These are phyloP conservation scores for Kwoniella botswanensis DNA, from an alignment of 768 basidiomycete species.

Conservation along the genomic window DNA sequence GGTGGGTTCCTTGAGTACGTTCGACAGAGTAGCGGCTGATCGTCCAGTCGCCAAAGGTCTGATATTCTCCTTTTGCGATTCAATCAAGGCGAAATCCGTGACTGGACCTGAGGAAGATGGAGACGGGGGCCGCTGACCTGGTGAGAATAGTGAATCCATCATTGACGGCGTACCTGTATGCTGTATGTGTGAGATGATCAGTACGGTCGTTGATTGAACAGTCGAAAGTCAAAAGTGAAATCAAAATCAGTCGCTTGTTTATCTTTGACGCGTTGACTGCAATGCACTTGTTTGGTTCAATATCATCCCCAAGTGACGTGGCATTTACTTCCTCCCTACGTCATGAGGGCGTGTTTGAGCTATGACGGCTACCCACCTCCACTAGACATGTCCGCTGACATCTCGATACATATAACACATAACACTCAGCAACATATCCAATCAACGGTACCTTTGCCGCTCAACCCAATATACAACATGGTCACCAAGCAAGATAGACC, in stretches of 20 bases:
- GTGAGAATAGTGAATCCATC: constrained; percentile 35
- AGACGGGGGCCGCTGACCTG: constrained; percentile 21
- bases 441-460: not conserved
- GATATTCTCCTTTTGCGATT: constrained; percentile 63
- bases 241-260: constrained; percentile 26
- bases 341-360: constrained; percentile 3
- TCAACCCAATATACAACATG: not conserved
- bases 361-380: constrained; percentile 11
- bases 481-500: constrained; percentile 21
- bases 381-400: constrained; percentile 20
- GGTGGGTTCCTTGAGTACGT: constrained; percentile 62
- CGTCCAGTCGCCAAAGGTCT: constrained; percentile 60
- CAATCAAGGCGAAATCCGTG: constrained; percentile 61
- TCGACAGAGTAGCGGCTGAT: constrained; percentile 61
- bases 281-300: constrained; percentile 22
- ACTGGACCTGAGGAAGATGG: constrained; percentile 43
- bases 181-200: not conserved
- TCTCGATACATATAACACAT: not conserved
- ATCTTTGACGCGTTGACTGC: constrained; percentile 15
- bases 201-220: constrained; percentile 1
- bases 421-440: not conserved
- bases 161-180: not conserved
- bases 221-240: constrained; percentile 1
- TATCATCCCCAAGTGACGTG: constrained; percentile 3
- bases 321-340: constrained; percentile 5